Evolutionary conservation across 805 yeast genomes (phyloP).

Genomic region (Kregervanrija fluxuum): DNA sequence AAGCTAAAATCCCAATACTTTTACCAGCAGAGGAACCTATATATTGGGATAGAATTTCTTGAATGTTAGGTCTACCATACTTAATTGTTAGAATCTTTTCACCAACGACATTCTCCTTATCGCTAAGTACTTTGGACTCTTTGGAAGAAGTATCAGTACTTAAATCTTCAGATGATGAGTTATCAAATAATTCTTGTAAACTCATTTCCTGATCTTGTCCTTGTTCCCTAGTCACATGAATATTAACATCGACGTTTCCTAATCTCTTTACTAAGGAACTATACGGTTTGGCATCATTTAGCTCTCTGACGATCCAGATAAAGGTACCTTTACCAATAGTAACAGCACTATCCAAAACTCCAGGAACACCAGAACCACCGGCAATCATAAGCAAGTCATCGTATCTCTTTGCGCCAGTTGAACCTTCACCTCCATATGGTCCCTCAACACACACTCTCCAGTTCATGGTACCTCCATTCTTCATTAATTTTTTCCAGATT

Average conservation of each 20-base stretch:
- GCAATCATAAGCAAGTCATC: constrained; percentile 3
- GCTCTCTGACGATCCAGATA: constrained; percentile 1
- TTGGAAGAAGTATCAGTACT: constrained; percentile 1
- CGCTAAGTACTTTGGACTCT: neutral
- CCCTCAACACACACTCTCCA: constrained; percentile 3
- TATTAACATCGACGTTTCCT: neutral
- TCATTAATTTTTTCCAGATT: constrained; percentile 24
- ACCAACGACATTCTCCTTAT: too few relatives aligned
- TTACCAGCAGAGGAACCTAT: constrained; percentile 28
- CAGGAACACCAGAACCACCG: constrained; percentile 7
- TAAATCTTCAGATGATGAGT: neutral
- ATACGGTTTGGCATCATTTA: neutral
- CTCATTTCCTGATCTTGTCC: neutral
- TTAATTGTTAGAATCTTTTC: neutral
- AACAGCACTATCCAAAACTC: neutral
- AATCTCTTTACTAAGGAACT: neutral
- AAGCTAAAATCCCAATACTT: constrained; percentile 34
- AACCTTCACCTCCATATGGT: constrained; percentile 3
- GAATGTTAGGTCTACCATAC: constrained; percentile 34
- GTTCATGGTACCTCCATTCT: neutral
- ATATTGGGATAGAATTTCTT: constrained; percentile 26
- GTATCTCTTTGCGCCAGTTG: neutral
- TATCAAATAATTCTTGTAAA: neutral
- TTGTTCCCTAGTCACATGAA: neutral
- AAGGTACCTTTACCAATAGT: too few relatives aligned